These are phyloP conservation scores for Otatea glauca DNA, from an alignment of 176 grass and related monocot species.

Conservation along the genomic window DNA sequence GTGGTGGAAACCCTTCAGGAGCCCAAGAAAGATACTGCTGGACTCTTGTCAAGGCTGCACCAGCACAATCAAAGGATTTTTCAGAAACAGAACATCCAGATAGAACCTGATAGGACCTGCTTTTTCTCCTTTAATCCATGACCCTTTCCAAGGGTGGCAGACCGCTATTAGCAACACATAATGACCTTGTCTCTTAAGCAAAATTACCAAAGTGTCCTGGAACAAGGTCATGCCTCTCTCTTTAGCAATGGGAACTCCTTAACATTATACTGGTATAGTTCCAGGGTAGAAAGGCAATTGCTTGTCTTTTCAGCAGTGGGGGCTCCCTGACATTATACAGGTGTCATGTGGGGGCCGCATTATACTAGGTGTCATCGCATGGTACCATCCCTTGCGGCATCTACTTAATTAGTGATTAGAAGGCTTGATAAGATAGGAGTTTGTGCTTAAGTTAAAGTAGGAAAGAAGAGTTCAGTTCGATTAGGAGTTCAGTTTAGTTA, in stretches of 20 bases:
- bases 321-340: background rate
- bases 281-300: background rate
- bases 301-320: background rate
- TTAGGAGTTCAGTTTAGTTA: too few species aligned
- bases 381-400: too few species aligned
- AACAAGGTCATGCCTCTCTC: background rate
- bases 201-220: background rate
- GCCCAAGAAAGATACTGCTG: background rate
- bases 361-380: too few species aligned
- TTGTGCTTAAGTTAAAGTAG: too few species aligned
- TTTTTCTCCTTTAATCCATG: background rate
- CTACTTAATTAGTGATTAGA: too few species aligned
- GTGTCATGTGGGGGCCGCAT: too few species aligned
- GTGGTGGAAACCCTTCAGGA: background rate
- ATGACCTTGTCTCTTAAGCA: background rate
- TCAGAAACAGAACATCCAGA: background rate
- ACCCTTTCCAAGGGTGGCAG: background rate
- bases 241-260: background rate
- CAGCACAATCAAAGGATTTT: background rate
- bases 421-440: too few species aligned
- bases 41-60: background rate
- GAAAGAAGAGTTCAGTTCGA: too few species aligned
- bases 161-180: background rate
- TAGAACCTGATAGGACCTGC: background rate
- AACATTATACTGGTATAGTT: background rate